A percentile compares a stretch with the other conserved stretches of the same genome.
These are phyloP conservation scores for Lactarius tabidus DNA, from an alignment of 768 basidiomycete species.

Conservation along the genomic window DNA sequence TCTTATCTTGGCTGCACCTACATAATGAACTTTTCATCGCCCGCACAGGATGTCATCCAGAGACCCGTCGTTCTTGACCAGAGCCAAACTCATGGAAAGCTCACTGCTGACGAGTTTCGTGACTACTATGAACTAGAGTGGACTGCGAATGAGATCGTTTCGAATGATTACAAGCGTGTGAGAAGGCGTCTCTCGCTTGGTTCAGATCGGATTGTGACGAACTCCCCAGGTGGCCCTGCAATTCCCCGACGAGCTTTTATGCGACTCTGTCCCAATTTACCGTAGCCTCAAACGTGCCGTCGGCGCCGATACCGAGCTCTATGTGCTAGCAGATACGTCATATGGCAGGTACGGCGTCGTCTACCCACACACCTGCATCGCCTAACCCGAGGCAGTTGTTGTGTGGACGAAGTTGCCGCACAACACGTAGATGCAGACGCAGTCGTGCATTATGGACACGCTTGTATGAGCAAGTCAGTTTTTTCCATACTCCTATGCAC, in stretches of 20 bases:
- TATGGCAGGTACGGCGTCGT: conserved; percentile 75
- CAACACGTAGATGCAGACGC: conserved; percentile 91
- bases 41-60: conserved; percentile 61
- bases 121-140: conserved; percentile 72
- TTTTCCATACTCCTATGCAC: neutral
- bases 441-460: conserved; percentile 93
- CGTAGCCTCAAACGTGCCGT: conserved; percentile 53
- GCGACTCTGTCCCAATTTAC: conserved; percentile 82
- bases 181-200: conserved; percentile 28
- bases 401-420: conserved; percentile 94
- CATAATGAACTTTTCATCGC: conserved; percentile 43
- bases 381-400: conserved; percentile 56
- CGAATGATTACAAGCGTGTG: conserved; percentile 68
- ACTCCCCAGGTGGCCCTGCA: conserved; percentile 73
- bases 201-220: neutral
- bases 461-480: conserved; percentile 82
- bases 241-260: conserved; percentile 91
- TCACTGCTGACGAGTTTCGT: conserved; percentile 43
- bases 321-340: conserved; percentile 95
- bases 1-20: neutral
- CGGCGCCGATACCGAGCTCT: conserved; percentile 54
- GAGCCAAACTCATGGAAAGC: conserved; percentile 34
- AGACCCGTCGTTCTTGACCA: conserved; percentile 48
- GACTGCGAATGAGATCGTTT: conserved; percentile 56
- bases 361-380: neutral